Conservation (phyloP, 495 filamentous ascomycete species). For the Thermochaetoides thermophila region DNA sequence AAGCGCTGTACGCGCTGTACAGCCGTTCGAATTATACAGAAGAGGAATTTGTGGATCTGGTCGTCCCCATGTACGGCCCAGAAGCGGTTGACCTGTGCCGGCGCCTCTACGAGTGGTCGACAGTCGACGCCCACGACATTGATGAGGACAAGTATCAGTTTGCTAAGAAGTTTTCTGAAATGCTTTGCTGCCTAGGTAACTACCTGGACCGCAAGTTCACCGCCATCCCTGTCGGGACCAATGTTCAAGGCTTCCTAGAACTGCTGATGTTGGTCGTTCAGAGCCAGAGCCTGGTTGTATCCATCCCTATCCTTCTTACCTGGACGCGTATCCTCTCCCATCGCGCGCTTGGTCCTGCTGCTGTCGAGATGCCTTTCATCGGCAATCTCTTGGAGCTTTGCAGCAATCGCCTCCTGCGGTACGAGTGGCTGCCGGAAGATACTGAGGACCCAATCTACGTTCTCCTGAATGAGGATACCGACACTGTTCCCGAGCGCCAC, state of each 20-base stretch:
- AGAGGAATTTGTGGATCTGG: conserved; percentile 63
- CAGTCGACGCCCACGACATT: conserved; percentile 61
- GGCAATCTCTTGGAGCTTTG: conserved; percentile 65
- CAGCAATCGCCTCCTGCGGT: conserved; percentile 62
- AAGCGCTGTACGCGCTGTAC: conserved; percentile 72
- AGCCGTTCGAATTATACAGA: conserved; percentile 56
- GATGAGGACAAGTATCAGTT: conserved; percentile 86
- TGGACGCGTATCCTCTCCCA: conserved; percentile 71
- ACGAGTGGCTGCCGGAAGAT: conserved; percentile 70
- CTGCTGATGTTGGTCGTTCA: conserved; percentile 66
- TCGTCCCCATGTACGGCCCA: conserved; percentile 61
- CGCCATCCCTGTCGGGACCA: conserved; percentile 34
- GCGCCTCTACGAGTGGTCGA: conserved; percentile 68
- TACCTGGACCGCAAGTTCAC: conserved; percentile 66
- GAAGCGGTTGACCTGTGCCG: conserved; percentile 58
- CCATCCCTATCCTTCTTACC: conserved; percentile 78
- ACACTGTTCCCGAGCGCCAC: conserved; percentile 86
- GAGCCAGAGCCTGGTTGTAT: conserved; percentile 77
- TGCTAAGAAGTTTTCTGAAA: conserved; percentile 86
- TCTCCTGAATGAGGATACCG: conserved; percentile 82
- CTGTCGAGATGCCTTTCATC: conserved; percentile 50
- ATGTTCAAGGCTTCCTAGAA: conserved; percentile 63
- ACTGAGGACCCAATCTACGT: conserved; percentile 63
- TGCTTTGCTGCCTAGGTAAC: conserved; percentile 69
- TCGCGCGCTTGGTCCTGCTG: conserved; percentile 47